These are phyloP conservation scores for Calonectria pteridis DNA, from an alignment of 2,329 filamentous ascomycete species.

Conservation along the genomic window DNA sequence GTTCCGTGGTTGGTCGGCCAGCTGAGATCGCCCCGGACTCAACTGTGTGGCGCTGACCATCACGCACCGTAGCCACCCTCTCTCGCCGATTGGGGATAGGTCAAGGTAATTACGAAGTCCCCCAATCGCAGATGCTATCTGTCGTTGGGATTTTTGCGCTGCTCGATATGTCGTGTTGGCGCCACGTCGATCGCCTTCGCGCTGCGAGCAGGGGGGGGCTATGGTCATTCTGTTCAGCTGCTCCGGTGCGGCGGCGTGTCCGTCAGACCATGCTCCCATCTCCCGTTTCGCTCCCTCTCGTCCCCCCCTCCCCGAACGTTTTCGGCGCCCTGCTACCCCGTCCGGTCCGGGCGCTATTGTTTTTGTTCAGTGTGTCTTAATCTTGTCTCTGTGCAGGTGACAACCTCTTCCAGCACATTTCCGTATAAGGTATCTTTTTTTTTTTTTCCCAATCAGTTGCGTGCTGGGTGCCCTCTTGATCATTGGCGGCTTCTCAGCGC, in stretches of 20 bases:
- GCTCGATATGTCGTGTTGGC: conserved; percentile 21
- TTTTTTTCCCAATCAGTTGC: neutral
- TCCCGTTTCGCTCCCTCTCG: neutral
- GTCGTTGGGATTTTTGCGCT: neutral
- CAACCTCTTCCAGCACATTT: conserved; percentile 1
- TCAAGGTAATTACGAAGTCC: conserved; percentile 18
- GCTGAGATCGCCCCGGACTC: conserved; percentile 43
- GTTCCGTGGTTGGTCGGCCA: conserved; percentile 38
- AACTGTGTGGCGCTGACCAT: conserved; percentile 43
- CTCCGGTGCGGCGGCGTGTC: conserved; percentile 10
- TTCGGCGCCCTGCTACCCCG: conserved; percentile 13
- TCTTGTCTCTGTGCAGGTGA: neutral
- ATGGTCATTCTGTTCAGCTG: conserved; percentile 21
- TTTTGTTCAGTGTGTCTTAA: conserved; percentile 12
- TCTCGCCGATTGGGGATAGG: conserved; percentile 19
- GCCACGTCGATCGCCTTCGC: conserved; percentile 37
- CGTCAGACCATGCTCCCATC: conserved; percentile 12
- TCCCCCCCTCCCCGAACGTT: conserved; percentile 13
- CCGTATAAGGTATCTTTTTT: neutral
- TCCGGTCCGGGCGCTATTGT: neutral
- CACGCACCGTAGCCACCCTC: conserved; percentile 38
- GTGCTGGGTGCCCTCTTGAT: neutral
- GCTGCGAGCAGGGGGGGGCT: conserved; percentile 25
- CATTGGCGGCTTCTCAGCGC: neutral
- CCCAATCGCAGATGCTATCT: conserved; percentile 14